Evolutionary conservation across 257 asterid genomes (phyloP).

Genomic region (Solanum chmielewskii): DNA sequence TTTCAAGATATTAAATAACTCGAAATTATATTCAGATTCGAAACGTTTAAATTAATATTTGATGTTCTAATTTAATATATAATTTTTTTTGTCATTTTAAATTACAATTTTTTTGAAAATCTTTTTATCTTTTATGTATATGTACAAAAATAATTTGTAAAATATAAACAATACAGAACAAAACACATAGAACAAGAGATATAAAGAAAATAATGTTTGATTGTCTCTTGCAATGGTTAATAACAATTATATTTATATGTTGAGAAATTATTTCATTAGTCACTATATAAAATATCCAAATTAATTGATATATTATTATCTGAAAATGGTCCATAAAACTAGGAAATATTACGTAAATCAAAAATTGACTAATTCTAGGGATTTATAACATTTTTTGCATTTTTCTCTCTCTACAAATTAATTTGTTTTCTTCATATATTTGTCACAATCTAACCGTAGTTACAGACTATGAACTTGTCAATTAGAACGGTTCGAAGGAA

Average conservation of each 20-base stretch:
- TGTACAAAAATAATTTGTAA: too few relatives aligned
- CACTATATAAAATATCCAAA: too few relatives aligned
- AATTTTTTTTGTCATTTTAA: too few relatives aligned
- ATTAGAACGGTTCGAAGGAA: not conserved
- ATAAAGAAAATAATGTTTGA: not conserved
- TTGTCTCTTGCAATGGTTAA: not conserved
- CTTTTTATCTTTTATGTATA: not conserved
- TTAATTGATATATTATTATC: too few relatives aligned
- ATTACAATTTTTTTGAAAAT: too few relatives aligned
- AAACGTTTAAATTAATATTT: too few relatives aligned
- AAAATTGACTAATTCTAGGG: not conserved
- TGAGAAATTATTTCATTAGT: too few relatives aligned
- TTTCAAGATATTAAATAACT: too few relatives aligned
- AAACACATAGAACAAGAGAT: not conserved
- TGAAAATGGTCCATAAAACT: not conserved
- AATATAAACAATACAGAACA: too few relatives aligned
- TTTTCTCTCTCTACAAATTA: not conserved
- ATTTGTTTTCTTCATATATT: not conserved
- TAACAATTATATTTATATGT: too few relatives aligned
- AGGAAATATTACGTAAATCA: not conserved
- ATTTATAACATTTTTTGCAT: not conserved
- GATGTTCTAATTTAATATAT: too few relatives aligned
- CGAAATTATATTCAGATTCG: too few relatives aligned
- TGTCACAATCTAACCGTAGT: not conserved
- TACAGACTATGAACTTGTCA: not conserved